These are phyloP conservation scores for Tricharina praecox DNA, from an alignment of 495 filamentous ascomycete species.

Conservation along the genomic window DNA sequence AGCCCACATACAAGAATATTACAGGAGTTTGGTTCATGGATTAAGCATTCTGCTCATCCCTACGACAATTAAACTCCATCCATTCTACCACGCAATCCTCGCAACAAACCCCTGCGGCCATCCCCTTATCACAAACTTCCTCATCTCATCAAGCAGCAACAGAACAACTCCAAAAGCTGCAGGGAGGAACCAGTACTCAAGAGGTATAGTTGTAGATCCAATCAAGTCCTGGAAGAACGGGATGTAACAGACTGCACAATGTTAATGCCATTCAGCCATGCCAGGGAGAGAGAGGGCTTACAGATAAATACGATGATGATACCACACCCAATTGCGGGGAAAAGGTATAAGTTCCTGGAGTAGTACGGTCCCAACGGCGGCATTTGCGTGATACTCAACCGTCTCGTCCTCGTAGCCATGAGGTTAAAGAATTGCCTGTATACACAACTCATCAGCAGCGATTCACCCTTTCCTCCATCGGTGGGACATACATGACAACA, in stretches of 20 bases:
- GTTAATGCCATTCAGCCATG: background rate
- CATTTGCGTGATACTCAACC: conserved; percentile 50
- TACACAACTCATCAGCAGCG: conserved; percentile 1
- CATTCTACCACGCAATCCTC: conserved; percentile 39
- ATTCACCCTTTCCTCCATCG: background rate
- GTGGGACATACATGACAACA: conserved; percentile 39
- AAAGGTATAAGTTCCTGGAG: conserved; percentile 44
- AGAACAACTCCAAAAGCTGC: conserved; percentile 45
- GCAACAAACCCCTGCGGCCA: conserved; percentile 34
- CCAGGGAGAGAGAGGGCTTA: background rate
- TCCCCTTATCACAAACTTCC: conserved; percentile 37
- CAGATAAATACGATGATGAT: conserved; percentile 46
- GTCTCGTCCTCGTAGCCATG: conserved; percentile 43
- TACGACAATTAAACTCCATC: too few species aligned
- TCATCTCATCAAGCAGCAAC: conserved; percentile 40
- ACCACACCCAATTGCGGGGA: conserved; percentile 47
- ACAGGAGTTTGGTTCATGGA: too few species aligned
- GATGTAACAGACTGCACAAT: conserved; percentile 33
- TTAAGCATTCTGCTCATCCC: too few species aligned
- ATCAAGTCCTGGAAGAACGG: conserved; percentile 39
- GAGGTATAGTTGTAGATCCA: conserved; percentile 39
- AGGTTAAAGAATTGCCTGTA: conserved; percentile 54
- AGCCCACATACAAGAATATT: too few species aligned
- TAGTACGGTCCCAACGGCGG: conserved; percentile 39
- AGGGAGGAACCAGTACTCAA: conserved; percentile 51